A percentile compares a stretch with the other conserved stretches of the same genome.
These are phyloP conservation scores for Botrytis cinerea DNA, from an alignment of 2,329 filamentous ascomycete species.

Conservation along the genomic window DNA sequence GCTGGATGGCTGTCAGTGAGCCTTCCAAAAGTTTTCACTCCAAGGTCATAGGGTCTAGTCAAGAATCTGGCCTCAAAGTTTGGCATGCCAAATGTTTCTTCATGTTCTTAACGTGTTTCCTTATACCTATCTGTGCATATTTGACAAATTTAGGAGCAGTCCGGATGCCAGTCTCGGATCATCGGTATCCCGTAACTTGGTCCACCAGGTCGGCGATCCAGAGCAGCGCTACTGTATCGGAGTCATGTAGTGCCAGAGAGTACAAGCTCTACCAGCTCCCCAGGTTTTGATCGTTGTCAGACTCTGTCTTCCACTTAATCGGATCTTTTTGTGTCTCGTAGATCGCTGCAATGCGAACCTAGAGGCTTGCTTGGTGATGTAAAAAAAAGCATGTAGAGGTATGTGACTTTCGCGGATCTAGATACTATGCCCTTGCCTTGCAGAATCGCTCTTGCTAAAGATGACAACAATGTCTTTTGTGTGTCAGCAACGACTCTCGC, in stretches of 20 bases:
- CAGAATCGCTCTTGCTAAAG: slow-evolving; percentile 16
- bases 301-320: neutral
- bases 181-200: slow-evolving; percentile 24
- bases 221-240: slow-evolving; percentile 2
- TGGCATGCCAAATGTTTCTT: slow-evolving; percentile 9
- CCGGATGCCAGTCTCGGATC: neutral
- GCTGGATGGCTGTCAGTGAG: neutral
- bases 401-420: slow-evolving; percentile 10
- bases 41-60: slow-evolving; percentile 2
- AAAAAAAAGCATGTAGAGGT: slow-evolving; percentile 8
- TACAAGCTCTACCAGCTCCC: slow-evolving; percentile 21
- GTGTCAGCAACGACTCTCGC: slow-evolving; percentile 17
- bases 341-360: slow-evolving; percentile 9
- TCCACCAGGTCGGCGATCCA: slow-evolving; percentile 16
- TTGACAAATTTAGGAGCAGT: slow-evolving; percentile 10
- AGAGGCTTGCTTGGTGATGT: slow-evolving; percentile 13
- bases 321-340: slow-evolving; percentile 2
- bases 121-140: slow-evolving; percentile 10
- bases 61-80: slow-evolving; percentile 6
- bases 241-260: slow-evolving; percentile 22
- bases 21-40: neutral
- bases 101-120: neutral
- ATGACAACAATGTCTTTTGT: slow-evolving; percentile 15
- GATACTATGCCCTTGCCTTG: slow-evolving; percentile 16
- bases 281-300: slow-evolving; percentile 19